phyloP scores from a whole-genome alignment of 2,329 filamentous ascomycete genomes.

The Cercospora citrullina region DNA sequence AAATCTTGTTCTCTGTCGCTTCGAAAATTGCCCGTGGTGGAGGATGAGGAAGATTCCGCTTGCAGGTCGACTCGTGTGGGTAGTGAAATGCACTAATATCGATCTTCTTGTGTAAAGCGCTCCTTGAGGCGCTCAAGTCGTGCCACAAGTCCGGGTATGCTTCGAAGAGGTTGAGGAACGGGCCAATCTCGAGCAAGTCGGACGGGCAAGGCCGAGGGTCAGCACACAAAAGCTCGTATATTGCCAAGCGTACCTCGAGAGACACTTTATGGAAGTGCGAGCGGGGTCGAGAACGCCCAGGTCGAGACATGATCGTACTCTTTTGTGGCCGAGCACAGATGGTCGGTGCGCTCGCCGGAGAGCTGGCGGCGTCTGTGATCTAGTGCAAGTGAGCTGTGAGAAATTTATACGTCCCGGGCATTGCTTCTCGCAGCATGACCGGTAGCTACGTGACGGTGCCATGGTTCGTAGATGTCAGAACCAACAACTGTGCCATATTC shows the following conservation, averaged over 20 bases:
- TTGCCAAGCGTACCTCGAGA: neutral
- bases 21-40: neutral
- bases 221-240: neutral
- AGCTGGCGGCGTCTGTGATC: neutral
- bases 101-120: neutral
- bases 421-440: neutral
- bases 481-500: neutral
- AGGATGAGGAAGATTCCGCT: neutral
- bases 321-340: neutral
- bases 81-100: neutral
- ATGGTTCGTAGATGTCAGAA: neutral
- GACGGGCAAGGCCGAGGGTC: neutral
- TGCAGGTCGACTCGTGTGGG: neutral
- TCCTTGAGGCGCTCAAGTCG: neutral
- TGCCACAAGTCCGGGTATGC: neutral
- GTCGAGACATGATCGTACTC: neutral
- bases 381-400: neutral
- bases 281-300: neutral
- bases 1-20: neutral
- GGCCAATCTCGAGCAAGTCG: neutral
- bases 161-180: neutral
- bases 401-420: neutral
- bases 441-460: neutral
- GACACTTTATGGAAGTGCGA: neutral
- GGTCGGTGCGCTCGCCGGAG: neutral